Base-by-base conservation (phyloP, 371 early-diverging fungal genomes). In the Catenaria anguillulae region DNA sequence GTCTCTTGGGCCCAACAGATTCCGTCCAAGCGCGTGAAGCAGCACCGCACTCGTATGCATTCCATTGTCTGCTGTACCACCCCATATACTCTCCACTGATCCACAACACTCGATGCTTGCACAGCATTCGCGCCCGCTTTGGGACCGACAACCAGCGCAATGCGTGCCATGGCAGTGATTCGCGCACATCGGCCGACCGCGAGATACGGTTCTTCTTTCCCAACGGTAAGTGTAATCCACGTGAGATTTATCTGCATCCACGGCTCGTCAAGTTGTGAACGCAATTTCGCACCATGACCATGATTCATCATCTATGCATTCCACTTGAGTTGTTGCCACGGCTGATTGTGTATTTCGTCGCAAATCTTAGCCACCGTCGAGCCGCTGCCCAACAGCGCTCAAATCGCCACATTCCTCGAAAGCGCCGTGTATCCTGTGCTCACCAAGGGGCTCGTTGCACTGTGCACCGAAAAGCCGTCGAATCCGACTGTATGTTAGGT, bases 381-480 rank as follows among this genome's bases (percentile, higher is more conserved):
- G 4, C 62, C 63, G 19, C 60, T 69, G 19, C 40, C 72, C 73
- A 6, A 56, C 63, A 12, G 19, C 61, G 6, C 72, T 72, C 29
- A 50, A 43, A 21, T 66, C 71, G 35, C 43, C 33, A 40, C 24
- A 2, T 71, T 74, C 59, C 65, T 80, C 26, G 78, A 80, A 55
- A 60, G 62, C 17, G 36, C 66, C 12, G 56, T 80, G 26, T 80
- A 80, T 61, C 80, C 80, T 5, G 64, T 68, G 1, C 61, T 80
- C 36, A 62, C 73, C 24, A 66, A 77, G 50, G 78, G 80, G 1
- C 66, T 80, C 46, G 74, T 75, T 8, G 63, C 71, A 63, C 63
- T 80, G 33, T 73, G 73, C 69, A 75, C 75, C 33, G 77, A 72
- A 55, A 78, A 78, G 61, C 80, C 80, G 6, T 69, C 65, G 23